Conservation (phyloP, 257 asterid species). For the Mitragyna speciosa region DNA sequence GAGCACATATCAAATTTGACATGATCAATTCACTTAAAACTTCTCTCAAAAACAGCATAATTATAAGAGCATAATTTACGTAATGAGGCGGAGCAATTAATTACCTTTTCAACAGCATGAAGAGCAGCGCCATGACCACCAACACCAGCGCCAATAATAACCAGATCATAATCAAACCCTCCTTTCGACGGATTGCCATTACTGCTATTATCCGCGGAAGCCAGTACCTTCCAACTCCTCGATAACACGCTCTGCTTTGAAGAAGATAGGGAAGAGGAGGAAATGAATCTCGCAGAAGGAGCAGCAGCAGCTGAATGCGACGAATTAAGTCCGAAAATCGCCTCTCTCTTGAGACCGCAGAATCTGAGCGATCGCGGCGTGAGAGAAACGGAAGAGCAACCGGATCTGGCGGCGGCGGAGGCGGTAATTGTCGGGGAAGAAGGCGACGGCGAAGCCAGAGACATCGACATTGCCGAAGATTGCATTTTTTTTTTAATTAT, state of each 20-base stretch:
- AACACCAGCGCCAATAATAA: slow-evolving; percentile 96
- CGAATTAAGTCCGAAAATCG: slow-evolving; percentile 33
- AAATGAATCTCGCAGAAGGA: slow-evolving; percentile 29
- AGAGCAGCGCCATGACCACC: slow-evolving; percentile 99
- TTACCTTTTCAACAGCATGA: slow-evolving; percentile 90
- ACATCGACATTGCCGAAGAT: slow-evolving; percentile 50
- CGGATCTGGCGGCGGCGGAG: slow-evolving; percentile 37
- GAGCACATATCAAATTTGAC: neutral
- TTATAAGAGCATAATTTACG: neutral
- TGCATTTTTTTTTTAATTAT: slow-evolving; percentile 47
- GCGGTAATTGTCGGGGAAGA: slow-evolving; percentile 28
- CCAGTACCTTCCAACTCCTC: slow-evolving; percentile 35
- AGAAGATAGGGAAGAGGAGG: slow-evolving; percentile 9
- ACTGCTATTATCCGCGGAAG: slow-evolving; percentile 46
- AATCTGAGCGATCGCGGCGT: slow-evolving; percentile 71
- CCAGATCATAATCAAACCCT: slow-evolving; percentile 85
- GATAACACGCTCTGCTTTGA: slow-evolving; percentile 4
- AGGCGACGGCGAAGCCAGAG: slow-evolving; percentile 41
- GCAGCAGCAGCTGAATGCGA: slow-evolving; percentile 24
- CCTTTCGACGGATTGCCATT: slow-evolving; percentile 53
- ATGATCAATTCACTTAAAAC: too few species aligned
- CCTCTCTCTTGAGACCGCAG: slow-evolving; percentile 83
- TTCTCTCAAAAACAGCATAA: neutral
- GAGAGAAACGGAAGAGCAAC: slow-evolving; percentile 27
- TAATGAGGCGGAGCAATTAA: neutral